These are phyloP conservation scores for Talaromyces trachyspermus DNA, from an alignment of 495 filamentous ascomycete species.

Conservation along the genomic window DNA sequence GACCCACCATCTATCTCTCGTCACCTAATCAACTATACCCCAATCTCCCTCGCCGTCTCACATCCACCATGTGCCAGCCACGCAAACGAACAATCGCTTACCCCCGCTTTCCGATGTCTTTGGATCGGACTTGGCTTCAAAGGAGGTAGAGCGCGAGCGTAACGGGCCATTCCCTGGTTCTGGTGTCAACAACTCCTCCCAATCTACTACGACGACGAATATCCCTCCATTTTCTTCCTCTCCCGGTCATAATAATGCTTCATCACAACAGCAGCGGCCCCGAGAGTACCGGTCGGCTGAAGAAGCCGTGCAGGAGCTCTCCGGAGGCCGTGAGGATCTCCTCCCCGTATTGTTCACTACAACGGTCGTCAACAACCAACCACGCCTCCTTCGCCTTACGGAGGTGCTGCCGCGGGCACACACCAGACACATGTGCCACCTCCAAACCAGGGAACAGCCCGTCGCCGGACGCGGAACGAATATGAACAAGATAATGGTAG, in stretches of 20 bases:
- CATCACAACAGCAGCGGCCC: slow-evolving; percentile 49
- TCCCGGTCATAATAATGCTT: slow-evolving; percentile 55
- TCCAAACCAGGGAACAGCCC: slow-evolving; percentile 42
- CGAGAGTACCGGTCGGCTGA: slow-evolving; percentile 94
- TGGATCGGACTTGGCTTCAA: slow-evolving; percentile 59
- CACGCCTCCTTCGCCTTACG: slow-evolving; percentile 79
- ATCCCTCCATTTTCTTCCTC: slow-evolving; percentile 63
- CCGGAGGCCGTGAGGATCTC: slow-evolving; percentile 84
- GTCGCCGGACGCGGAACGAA: slow-evolving; percentile 73
- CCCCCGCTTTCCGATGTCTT: slow-evolving; percentile 95
- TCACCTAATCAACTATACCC: slow-evolving; percentile 77
- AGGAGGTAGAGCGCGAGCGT: slow-evolving; percentile 29
- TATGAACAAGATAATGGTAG: slow-evolving; percentile 74
- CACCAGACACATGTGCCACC: slow-evolving; percentile 18
- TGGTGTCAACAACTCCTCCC: slow-evolving; percentile 58
- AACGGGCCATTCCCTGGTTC: slow-evolving; percentile 38
- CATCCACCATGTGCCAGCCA: slow-evolving; percentile 84
- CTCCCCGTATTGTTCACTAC: slow-evolving; percentile 94
- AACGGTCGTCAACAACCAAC: slow-evolving; percentile 81
- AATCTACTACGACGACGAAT: slow-evolving; percentile 48
- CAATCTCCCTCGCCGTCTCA: slow-evolving; percentile 78
- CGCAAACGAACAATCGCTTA: slow-evolving; percentile 84
- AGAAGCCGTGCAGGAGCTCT: slow-evolving; percentile 82
- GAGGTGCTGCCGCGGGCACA: slow-evolving; percentile 15
- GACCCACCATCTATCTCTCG: slow-evolving; percentile 74